phyloP scores from a whole-genome alignment of 2,329 filamentous ascomycete species.

The Chaetomiaceae sp. region DNA sequence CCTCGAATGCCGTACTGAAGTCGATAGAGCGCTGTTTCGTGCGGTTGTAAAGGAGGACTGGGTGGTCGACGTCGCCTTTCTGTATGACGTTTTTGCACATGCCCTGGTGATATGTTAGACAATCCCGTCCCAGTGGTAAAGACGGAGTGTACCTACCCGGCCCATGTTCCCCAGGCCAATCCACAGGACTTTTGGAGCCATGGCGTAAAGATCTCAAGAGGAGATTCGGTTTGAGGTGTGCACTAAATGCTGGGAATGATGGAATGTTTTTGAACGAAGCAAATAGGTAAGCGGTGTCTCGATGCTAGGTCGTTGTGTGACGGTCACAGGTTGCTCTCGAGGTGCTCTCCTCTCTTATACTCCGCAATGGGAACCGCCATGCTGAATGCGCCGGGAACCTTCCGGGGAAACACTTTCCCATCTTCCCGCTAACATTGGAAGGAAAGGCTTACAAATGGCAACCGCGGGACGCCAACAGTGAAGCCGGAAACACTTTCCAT shows the following conservation, averaged over 20 bases:
- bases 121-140: neutral
- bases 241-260: neutral
- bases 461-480: neutral
- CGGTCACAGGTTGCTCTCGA: neutral
- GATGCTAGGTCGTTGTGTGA: neutral
- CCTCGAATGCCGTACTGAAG: conserved; percentile 56
- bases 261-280: neutral
- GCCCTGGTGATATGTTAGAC: conserved; percentile 46
- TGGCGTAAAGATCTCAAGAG: conserved; percentile 28
- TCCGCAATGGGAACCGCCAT: too few relatives aligned
- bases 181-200: conserved; percentile 65
- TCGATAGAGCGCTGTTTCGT: conserved; percentile 62
- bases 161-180: conserved; percentile 89
- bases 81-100: conserved; percentile 81
- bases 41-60: conserved; percentile 77
- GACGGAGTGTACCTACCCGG: conserved; percentile 48
- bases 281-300: neutral
- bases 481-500: neutral
- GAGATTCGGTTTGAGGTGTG: neutral
- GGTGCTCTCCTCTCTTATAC: neutral
- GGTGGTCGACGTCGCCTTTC: conserved; percentile 67
- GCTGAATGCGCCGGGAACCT: neutral
- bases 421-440: neutral
- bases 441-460: conserved; percentile 6
- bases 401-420: conserved; percentile 12